phyloP scores from a whole-genome alignment of 305 asterid genomes.

The Ilex paraguariensis region DNA sequence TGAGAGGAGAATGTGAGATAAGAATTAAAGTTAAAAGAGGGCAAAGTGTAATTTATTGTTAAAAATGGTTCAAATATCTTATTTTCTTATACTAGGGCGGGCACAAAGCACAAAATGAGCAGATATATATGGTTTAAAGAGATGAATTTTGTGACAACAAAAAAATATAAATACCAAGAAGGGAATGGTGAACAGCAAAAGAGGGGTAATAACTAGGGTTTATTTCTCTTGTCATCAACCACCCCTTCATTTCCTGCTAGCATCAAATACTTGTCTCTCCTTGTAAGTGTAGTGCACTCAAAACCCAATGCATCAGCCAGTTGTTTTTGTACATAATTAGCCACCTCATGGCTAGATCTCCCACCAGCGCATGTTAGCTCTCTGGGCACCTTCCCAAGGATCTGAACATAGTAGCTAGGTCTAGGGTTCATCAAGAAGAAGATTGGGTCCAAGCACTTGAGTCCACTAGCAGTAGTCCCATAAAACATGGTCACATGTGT shows the following conservation, averaged over 20 bases:
- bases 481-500: conserved; percentile 69
- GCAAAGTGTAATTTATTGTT: too few relatives aligned
- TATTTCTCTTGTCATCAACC: conserved; percentile 26
- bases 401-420: conserved; percentile 40
- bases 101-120: too few relatives aligned
- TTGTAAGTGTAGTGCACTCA: conserved; percentile 69
- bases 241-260: conserved; percentile 89
- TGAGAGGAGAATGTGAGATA: too few relatives aligned
- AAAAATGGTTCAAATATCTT: too few relatives aligned
- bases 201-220: conserved; percentile 4
- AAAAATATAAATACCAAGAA: too few relatives aligned
- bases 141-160: too few relatives aligned
- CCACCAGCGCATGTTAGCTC: conserved; percentile 75
- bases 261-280: conserved; percentile 91
- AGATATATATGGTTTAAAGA: too few relatives aligned
- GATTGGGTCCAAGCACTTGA: conserved; percentile 80
- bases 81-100: too few relatives aligned
- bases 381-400: conserved; percentile 53
- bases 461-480: conserved; percentile 88
- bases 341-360: conserved; percentile 66
- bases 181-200: too few relatives aligned
- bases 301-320: conserved; percentile 73
- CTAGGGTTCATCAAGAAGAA: conserved; percentile 84
- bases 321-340: conserved; percentile 63
- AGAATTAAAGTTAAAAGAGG: too few relatives aligned